A percentile compares a stretch with the other conserved stretches of the same genome.
Conservation (phyloP, 495 filamentous ascomycete species). For the Penicillium simplicissimum region DNA sequence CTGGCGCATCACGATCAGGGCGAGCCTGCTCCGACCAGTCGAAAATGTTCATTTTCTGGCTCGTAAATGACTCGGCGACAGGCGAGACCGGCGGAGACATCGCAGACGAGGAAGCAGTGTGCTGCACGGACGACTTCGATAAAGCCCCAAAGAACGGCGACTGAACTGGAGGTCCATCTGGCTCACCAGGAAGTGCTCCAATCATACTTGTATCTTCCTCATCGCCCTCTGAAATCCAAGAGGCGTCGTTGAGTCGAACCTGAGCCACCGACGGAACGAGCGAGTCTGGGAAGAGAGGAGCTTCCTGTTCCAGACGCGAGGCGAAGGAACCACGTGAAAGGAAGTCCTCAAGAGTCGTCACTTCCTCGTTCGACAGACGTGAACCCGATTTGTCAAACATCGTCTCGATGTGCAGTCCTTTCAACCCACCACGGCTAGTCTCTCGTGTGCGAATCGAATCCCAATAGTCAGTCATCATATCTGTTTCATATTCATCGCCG, state of each 20-base stretch:
- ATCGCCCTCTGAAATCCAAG: conserved; percentile 32
- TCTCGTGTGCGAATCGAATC: conserved; percentile 85
- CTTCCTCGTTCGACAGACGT: conserved; percentile 55
- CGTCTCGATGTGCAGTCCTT: conserved; percentile 69
- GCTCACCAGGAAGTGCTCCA: conserved; percentile 34
- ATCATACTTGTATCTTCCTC: conserved; percentile 38
- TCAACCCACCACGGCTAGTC: conserved; percentile 59
- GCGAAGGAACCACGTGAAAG: conserved; percentile 46
- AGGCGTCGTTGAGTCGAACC: conserved; percentile 12
- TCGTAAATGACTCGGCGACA: conserved; percentile 19
- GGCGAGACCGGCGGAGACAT: conserved; percentile 4
- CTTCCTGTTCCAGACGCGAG: conserved; percentile 31
- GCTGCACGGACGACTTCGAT: conserved; percentile 9
- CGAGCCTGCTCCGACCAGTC: conserved; percentile 80
- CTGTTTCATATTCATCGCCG: conserved; percentile 82
- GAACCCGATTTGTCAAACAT: conserved; percentile 83
- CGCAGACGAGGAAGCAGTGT: not conserved
- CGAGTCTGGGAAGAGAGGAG: conserved; percentile 36
- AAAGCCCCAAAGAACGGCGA: conserved; percentile 3
- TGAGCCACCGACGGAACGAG: conserved; percentile 53
- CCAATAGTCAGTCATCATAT: conserved; percentile 87
- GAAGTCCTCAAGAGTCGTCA: conserved; percentile 57
- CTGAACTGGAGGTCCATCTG: conserved; percentile 9
- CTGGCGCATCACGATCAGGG: conserved; percentile 49
- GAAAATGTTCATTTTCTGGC: conserved; percentile 59